phyloP scores from a whole-genome alignment of 495 filamentous ascomycete species.

The Bombardia bombarda region DNA sequence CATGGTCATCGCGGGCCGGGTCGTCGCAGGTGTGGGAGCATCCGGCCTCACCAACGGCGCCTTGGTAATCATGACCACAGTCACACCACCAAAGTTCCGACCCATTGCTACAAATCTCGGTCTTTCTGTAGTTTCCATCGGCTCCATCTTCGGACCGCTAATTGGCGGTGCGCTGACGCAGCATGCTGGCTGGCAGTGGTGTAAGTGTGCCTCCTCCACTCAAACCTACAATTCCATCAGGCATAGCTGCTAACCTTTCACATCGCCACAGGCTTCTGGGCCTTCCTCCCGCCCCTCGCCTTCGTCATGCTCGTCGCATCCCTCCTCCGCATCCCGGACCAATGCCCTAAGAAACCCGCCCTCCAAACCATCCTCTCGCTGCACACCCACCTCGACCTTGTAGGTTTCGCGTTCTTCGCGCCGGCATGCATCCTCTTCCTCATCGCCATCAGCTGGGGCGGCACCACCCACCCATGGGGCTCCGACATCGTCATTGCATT shows the following conservation, averaged over 20 bases:
- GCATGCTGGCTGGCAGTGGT: conserved; percentile 51
- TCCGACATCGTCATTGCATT: conserved; percentile 32
- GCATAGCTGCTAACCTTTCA: too few relatives aligned
- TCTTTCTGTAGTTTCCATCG: conserved; percentile 15
- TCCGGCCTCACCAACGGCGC: background rate
- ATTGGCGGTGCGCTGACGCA: conserved; percentile 17
- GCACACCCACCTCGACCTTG: conserved; percentile 18
- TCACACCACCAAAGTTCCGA: background rate
- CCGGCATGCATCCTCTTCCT: conserved; percentile 39
- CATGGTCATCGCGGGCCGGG: too few relatives aligned
- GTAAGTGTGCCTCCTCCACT: too few relatives aligned
- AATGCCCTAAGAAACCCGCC: background rate
- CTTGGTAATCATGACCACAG: background rate
- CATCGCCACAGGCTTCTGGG: too few relatives aligned
- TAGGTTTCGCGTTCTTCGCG: conserved; percentile 17
- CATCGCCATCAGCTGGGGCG: conserved; percentile 45
- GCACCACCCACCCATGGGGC: conserved; percentile 35
- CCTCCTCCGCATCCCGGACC: conserved; percentile 3
- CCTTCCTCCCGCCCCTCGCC: conserved; percentile 47
- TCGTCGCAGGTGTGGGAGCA: too few relatives aligned
- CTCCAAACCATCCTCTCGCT: conserved; percentile 4
- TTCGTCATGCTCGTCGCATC: conserved; percentile 12
- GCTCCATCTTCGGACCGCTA: conserved; percentile 34
- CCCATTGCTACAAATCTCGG: conserved; percentile 3
- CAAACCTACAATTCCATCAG: too few relatives aligned